phyloP scores from a whole-genome alignment of 345 rosid genomes.

The Rhodamnia rubescens region DNA sequence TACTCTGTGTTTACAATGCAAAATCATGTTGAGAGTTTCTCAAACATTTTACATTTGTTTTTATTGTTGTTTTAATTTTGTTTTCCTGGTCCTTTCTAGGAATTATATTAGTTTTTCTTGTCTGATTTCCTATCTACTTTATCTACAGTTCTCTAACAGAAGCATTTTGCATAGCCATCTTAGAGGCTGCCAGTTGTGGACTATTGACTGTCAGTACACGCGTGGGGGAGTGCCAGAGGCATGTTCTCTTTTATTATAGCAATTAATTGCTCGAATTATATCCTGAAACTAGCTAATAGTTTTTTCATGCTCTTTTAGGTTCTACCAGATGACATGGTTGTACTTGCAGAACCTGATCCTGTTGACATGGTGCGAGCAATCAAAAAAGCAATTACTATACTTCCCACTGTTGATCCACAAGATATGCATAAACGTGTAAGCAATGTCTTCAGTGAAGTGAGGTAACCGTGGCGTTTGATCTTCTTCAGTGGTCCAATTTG shows the following conservation, averaged over 20 bases:
- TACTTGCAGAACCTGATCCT: slow-evolving; percentile 95
- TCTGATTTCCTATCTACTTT: background rate
- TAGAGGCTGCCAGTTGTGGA: slow-evolving; percentile 98
- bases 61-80: background rate
- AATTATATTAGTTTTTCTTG: background rate
- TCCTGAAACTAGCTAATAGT: background rate
- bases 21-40: background rate
- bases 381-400: slow-evolving; percentile 63
- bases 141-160: slow-evolving; percentile 84
- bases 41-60: background rate
- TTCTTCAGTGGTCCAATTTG: background rate
- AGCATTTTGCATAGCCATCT: slow-evolving; percentile 97
- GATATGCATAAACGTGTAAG: slow-evolving; percentile 83
- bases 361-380: slow-evolving; percentile 79
- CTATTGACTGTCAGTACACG: slow-evolving; percentile 88
- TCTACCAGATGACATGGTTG: slow-evolving; percentile 94
- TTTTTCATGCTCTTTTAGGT: slow-evolving; percentile 31
- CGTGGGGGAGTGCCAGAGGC: slow-evolving; percentile 99
- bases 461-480: background rate
- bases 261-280: background rate
- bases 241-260: slow-evolving; percentile 11
- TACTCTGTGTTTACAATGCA: background rate
- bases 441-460: background rate
- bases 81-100: background rate
- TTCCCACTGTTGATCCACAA: slow-evolving; percentile 75